These are phyloP conservation scores for Lichtheimia ornata DNA, from an alignment of 371 early-diverging fungal species.

Conservation along the genomic window DNA sequence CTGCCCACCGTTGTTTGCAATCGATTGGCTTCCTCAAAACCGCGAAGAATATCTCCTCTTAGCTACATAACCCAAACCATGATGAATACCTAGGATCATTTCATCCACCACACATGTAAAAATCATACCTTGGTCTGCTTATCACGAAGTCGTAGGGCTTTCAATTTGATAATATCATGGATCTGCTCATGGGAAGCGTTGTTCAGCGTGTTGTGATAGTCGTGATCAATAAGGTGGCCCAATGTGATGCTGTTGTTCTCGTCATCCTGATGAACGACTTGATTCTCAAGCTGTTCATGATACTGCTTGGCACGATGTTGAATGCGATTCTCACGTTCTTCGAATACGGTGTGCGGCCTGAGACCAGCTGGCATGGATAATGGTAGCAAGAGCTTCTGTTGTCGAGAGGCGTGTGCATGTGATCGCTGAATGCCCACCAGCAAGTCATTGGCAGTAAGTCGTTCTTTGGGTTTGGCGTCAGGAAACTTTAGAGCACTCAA, in stretches of 20 bases:
- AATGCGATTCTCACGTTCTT: conserved; percentile 72
- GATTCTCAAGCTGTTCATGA: conserved; percentile 50
- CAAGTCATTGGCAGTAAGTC: conserved; percentile 25
- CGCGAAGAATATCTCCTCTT: conserved; percentile 77
- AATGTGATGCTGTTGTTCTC: conserved; percentile 49
- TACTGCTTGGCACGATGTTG: conserved; percentile 59
- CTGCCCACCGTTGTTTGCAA: conserved; percentile 82
- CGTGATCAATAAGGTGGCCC: conserved; percentile 26
- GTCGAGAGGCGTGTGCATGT: conserved; percentile 60
- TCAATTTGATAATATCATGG: conserved; percentile 87
- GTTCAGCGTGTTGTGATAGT: conserved; percentile 40
- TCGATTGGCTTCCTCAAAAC: conserved; percentile 69
- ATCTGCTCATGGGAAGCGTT: conserved; percentile 39
- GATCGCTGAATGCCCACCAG: conserved; percentile 29
- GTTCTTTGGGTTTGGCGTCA: conserved; percentile 18
- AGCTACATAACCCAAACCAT: conserved; percentile 39
- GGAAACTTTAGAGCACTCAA: conserved; percentile 15
- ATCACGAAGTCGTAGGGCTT: conserved; percentile 74
- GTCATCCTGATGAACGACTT: background rate
- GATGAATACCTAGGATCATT: background rate
- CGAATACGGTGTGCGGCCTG: conserved; percentile 65
- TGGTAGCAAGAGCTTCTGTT: conserved; percentile 71
- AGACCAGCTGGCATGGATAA: conserved; percentile 53
- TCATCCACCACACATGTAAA: background rate
- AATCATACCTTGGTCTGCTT: conserved; percentile 68